Conservation (phyloP, 768 basidiomycete species). For the Rubroboletus pulcherrimus region DNA sequence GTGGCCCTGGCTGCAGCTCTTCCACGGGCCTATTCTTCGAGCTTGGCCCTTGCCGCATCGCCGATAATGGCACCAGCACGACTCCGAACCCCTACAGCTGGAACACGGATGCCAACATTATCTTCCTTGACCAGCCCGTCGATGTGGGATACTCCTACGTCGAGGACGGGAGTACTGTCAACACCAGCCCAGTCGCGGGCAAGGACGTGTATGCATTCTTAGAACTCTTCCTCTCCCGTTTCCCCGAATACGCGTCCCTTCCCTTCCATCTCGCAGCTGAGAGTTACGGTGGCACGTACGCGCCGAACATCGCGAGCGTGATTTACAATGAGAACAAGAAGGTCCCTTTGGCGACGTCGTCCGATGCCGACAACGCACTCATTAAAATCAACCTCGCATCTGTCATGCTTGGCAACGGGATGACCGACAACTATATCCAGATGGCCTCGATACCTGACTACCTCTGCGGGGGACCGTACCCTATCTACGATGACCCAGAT, state of each 20-base stretch:
- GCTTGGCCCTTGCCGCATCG: constrained; percentile 81
- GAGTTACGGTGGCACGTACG: constrained; percentile 77
- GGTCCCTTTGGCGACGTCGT: constrained; percentile 40
- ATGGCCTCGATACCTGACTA: constrained; percentile 79
- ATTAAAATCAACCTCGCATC: constrained; percentile 78
- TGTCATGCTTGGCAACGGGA: constrained; percentile 83
- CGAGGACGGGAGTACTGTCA: constrained; percentile 67
- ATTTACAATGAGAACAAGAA: constrained; percentile 78
- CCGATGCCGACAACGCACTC: constrained; percentile 40
- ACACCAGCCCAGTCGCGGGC: constrained; percentile 80
- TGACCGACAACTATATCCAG: constrained; percentile 81
- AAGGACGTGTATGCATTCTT: constrained; percentile 88
- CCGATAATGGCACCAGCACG: constrained; percentile 64
- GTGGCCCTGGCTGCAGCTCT: constrained; percentile 69
- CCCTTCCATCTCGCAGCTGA: constrained; percentile 82
- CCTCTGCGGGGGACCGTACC: constrained; percentile 78
- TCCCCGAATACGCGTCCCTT: constrained; percentile 62
- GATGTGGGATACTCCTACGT: constrained; percentile 90
- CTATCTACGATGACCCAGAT: constrained; percentile 68
- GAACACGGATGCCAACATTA: constrained; percentile 67
- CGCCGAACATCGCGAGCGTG: constrained; percentile 79
- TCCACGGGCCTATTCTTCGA: constrained; percentile 88
- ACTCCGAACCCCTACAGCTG: constrained; percentile 78
- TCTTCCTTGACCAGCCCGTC: constrained; percentile 72
- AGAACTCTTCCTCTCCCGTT: constrained; percentile 74